These are phyloP conservation scores for Ambrosia trifida DNA, from an alignment of 129 eudicot genomes.

Conservation along the genomic window DNA sequence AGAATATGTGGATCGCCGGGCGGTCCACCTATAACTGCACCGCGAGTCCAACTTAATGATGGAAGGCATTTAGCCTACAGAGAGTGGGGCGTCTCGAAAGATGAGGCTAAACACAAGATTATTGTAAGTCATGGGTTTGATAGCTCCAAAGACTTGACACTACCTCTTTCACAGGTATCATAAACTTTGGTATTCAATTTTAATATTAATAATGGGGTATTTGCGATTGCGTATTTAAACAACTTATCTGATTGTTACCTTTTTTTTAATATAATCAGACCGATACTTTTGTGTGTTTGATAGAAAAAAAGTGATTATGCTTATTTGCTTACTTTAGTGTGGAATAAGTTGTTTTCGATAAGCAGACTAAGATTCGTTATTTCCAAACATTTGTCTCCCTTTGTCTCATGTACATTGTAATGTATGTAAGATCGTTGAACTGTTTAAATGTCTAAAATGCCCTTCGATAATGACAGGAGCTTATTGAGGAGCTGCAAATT, in stretches of 20 bases:
- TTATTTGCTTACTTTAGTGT: neutral
- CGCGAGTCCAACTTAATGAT: slow-evolving; percentile 62
- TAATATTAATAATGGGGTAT: neutral
- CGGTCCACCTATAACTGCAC: slow-evolving; percentile 82
- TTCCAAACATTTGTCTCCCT: neutral
- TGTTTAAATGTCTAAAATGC: slow-evolving; percentile 11
- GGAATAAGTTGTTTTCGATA: neutral
- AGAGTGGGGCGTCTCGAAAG: slow-evolving; percentile 59
- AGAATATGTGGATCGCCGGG: slow-evolving; percentile 66
- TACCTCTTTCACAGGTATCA: slow-evolving; percentile 64
- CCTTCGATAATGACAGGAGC: slow-evolving; percentile 44
- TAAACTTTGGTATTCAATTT: neutral
- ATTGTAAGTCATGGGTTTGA: slow-evolving; percentile 65
- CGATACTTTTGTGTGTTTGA: neutral
- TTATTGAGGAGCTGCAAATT: slow-evolving; percentile 55
- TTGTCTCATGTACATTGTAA: neutral
- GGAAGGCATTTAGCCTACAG: slow-evolving; percentile 76
- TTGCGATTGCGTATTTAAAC: neutral
- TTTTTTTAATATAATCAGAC: neutral
- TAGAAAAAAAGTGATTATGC: slow-evolving; percentile 1
- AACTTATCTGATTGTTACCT: neutral
- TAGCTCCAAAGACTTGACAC: slow-evolving; percentile 57
- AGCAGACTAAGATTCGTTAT: neutral
- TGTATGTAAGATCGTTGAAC: neutral
- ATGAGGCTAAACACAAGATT: slow-evolving; percentile 56